These are phyloP conservation scores for Penicillium sclerotigenum DNA, from an alignment of 2,329 filamentous ascomycete genomes.

Conservation along the genomic window DNA sequence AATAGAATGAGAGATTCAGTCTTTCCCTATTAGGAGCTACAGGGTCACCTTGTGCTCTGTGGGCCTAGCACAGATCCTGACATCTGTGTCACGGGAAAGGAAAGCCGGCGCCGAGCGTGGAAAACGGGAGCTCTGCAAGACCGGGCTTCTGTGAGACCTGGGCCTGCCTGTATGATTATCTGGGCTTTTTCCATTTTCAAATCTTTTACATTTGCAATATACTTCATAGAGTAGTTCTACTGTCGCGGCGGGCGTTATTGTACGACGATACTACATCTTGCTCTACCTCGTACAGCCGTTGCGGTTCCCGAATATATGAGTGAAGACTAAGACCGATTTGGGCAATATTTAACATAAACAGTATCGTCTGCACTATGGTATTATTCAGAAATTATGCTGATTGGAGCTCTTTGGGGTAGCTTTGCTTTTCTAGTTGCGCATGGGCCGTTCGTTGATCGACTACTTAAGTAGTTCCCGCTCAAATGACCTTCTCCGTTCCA, in stretches of 20 bases:
- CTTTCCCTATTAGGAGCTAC: conserved; percentile 4
- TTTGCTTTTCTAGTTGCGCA: conserved; percentile 18
- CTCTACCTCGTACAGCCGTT: conserved; percentile 20
- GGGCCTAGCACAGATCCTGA: conserved; percentile 3
- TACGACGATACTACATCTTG: conserved; percentile 13
- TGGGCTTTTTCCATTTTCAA: conserved; percentile 11
- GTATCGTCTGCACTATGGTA: conserved; percentile 4
- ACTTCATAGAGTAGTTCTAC: background rate
- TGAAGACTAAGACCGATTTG: conserved; percentile 1
- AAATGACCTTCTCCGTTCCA: conserved; percentile 25
- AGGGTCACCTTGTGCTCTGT: conserved; percentile 13
- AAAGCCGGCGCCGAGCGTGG: conserved; percentile 17
- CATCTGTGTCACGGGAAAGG: conserved; percentile 13
- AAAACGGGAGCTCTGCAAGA: conserved; percentile 17
- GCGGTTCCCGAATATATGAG: conserved; percentile 8
- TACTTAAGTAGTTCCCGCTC: conserved; percentile 21
- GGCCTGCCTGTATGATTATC: background rate
- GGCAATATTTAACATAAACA: background rate
- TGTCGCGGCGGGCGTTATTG: conserved; percentile 9
- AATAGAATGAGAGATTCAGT: background rate
- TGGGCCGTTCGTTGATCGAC: conserved; percentile 30
- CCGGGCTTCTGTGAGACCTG: conserved; percentile 18
- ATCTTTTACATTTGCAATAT: conserved; percentile 7
- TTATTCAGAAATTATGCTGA: background rate
- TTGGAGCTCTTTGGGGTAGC: background rate